These are phyloP conservation scores for Trichoderma semiorbis DNA, from an alignment of 2,329 filamentous ascomycete genomes.

Conservation along the genomic window DNA sequence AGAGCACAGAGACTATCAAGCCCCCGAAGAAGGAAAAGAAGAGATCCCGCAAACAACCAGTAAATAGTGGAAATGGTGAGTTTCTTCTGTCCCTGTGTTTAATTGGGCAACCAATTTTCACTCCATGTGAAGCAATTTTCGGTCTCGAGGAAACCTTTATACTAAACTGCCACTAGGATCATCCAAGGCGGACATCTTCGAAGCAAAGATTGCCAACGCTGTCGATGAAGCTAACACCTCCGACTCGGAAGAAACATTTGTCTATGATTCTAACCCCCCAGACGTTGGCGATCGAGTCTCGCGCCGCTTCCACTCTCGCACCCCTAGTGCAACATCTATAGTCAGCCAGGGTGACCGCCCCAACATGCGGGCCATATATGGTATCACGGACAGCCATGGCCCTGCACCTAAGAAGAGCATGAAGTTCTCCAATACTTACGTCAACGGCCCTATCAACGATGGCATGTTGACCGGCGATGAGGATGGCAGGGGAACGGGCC, in stretches of 20 bases:
- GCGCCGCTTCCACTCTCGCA: slow-evolving; percentile 86
- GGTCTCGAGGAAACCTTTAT: not conserved
- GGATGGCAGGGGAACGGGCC: slow-evolving; percentile 60
- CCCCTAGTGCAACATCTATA: slow-evolving; percentile 88
- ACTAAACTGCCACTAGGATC: slow-evolving; percentile 54
- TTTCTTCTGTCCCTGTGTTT: not conserved
- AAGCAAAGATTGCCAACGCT: slow-evolving; percentile 91
- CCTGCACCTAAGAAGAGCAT: slow-evolving; percentile 73
- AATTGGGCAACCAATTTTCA: not conserved
- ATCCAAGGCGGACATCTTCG: slow-evolving; percentile 96
- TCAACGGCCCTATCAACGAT: slow-evolving; percentile 53
- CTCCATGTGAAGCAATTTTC: not conserved
- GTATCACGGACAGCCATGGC: slow-evolving; percentile 57
- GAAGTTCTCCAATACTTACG: slow-evolving; percentile 86
- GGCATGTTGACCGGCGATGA: slow-evolving; percentile 57
- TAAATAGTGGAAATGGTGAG: slow-evolving; percentile 72
- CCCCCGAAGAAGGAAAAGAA: slow-evolving; percentile 93
- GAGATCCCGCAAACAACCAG: slow-evolving; percentile 73
- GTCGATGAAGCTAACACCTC: slow-evolving; percentile 96
- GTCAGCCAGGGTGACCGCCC: slow-evolving; percentile 62
- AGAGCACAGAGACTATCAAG: slow-evolving; percentile 92
- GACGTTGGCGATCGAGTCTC: slow-evolving; percentile 56
- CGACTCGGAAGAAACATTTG: slow-evolving; percentile 97
- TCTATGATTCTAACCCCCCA: slow-evolving; percentile 96
- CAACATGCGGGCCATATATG: slow-evolving; percentile 62